phyloP scores from a whole-genome alignment of 805 yeast species.

The Metschnikowia borealis region DNA sequence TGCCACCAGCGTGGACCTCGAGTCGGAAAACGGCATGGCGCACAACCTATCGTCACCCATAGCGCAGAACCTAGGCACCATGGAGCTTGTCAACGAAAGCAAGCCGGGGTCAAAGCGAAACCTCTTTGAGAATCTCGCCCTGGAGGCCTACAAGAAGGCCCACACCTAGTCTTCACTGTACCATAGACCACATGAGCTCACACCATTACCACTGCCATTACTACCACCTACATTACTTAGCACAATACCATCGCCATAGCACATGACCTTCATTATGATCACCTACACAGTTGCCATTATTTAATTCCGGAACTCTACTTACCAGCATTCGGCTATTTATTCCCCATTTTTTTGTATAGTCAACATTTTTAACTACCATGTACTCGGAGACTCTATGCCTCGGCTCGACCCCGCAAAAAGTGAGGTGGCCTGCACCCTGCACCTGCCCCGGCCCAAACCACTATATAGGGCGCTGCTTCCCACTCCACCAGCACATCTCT shows the following conservation, averaged over 20 bases:
- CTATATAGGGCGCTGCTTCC: neutral
- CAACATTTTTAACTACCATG: too few relatives aligned
- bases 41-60: constrained; percentile 29
- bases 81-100: constrained; percentile 12
- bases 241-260: too few relatives aligned
- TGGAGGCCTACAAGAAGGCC: constrained; percentile 4
- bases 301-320: too few relatives aligned
- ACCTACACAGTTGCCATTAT: constrained; percentile 3
- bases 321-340: too few relatives aligned
- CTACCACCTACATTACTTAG: too few relatives aligned
- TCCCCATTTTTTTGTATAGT: too few relatives aligned
- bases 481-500: neutral
- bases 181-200: constrained; percentile 18
- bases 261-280: too few relatives aligned
- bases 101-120: neutral
- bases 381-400: constrained; percentile 1
- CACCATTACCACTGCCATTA: too few relatives aligned
- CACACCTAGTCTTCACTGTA: constrained; percentile 9
- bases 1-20: constrained; percentile 20
- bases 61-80: constrained; percentile 8
- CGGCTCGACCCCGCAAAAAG: constrained; percentile 15
- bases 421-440: constrained; percentile 3
- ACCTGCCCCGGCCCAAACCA: neutral
- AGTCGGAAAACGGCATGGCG: constrained; percentile 9
- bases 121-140: constrained; percentile 1